Evolutionary conservation across 768 basidiomycete genomes (phyloP).

Genomic region (Boletellus ananiceps): DNA sequence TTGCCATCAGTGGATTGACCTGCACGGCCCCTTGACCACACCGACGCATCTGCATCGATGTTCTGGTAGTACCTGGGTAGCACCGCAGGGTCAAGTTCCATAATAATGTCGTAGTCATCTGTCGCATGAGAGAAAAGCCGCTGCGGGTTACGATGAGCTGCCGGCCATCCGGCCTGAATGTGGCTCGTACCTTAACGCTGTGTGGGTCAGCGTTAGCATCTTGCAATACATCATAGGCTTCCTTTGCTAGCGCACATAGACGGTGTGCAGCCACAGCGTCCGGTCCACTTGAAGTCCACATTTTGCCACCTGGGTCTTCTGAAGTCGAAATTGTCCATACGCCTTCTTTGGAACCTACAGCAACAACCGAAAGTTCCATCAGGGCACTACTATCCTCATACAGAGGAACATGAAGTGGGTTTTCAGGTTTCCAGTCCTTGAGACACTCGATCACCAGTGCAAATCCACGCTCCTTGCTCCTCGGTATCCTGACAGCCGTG

Average conservation of each 20-base stretch:
- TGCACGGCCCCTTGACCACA: conserved; percentile 39
- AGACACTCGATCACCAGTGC: conserved; percentile 67
- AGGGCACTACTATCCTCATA: conserved; percentile 36
- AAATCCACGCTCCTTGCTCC: conserved; percentile 79
- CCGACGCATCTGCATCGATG: conserved; percentile 44
- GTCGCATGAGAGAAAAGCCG: conserved; percentile 82
- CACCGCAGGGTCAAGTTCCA: conserved; percentile 62
- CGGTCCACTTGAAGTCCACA: conserved; percentile 72
- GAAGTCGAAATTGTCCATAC: conserved; percentile 82
- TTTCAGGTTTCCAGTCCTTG: conserved; percentile 80
- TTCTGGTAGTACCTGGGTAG: conserved; percentile 77
- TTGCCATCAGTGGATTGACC: conserved; percentile 29
- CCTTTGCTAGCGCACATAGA: conserved; percentile 66
- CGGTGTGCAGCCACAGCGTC: conserved; percentile 71
- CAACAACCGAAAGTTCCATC: conserved; percentile 18
- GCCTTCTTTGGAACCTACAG: conserved; percentile 35
- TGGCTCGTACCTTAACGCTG: conserved; percentile 53
- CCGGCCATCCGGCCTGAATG: not conserved
- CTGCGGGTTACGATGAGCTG: conserved; percentile 36
- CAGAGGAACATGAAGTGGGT: conserved; percentile 69
- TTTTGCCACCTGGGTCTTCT: conserved; percentile 62
- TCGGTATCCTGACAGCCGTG: conserved; percentile 48
- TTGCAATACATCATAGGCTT: conserved; percentile 60
- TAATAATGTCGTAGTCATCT: conserved; percentile 79
- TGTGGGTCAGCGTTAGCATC: conserved; percentile 46